Conservation (phyloP, 2,329 filamentous ascomycete species). For the Sporothrix variecibatus region DNA sequence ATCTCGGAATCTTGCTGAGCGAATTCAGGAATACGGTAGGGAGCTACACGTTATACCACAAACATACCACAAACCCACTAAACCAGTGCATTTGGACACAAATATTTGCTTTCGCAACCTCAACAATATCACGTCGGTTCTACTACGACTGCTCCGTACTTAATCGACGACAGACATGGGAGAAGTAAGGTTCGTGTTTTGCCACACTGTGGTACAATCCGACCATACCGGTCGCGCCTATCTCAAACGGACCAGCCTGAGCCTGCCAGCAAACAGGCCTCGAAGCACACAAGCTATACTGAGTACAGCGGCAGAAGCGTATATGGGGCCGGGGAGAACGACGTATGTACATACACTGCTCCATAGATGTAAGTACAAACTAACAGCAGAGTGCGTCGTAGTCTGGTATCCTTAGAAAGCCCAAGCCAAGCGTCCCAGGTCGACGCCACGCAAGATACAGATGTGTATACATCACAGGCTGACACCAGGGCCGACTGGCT, state of each 20-base stretch:
- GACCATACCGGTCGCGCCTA: background rate
- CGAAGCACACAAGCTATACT: background rate
- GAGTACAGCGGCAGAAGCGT: background rate
- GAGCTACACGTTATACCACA: too few relatives aligned
- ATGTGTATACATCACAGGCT: background rate
- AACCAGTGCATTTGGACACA: too few relatives aligned
- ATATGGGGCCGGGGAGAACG: too few relatives aligned
- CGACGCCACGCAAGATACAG: too few relatives aligned
- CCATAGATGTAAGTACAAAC: too few relatives aligned
- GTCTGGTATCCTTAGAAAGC: background rate
- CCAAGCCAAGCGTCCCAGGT: background rate
- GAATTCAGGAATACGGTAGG: too few relatives aligned
- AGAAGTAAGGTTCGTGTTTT: background rate
- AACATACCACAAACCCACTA: too few relatives aligned
- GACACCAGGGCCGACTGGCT: background rate
- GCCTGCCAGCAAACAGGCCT: background rate
- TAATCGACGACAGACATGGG: background rate
- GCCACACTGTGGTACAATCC: slow-evolving; percentile 7
- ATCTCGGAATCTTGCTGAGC: background rate
- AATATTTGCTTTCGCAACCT: background rate
- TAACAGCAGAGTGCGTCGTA: background rate
- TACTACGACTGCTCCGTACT: background rate
- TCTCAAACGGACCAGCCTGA: background rate
- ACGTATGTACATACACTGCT: too few relatives aligned
- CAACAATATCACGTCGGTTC: background rate